Base-by-base conservation (phyloP, 2,329 filamentous ascomycete genomes). In the Trichoderma afroharzianum region DNA sequence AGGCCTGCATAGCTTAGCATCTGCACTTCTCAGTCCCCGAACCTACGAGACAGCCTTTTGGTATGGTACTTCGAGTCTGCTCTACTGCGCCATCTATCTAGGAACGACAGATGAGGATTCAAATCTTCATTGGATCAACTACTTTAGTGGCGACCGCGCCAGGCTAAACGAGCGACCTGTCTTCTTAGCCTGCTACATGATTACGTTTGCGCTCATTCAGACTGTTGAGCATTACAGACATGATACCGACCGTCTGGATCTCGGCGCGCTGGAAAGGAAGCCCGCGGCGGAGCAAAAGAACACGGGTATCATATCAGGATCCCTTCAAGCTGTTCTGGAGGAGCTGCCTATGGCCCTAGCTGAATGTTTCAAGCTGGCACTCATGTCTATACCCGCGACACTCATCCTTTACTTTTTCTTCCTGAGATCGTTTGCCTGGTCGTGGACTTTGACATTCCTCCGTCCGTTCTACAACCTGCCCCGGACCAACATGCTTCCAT, bases 81-180 rank as follows among this genome's bases (percentile, higher is more conserved):
- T 94, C 74, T 98, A 95, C 80, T 91, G 90, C 77, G 91, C 95
- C 77, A 85, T 95, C 47, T 97, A 94, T 78, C 88, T 97, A 26
- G 94, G 90, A 87, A 92, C 91, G 4, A 85, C 88, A 66, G 83
- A 90, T 26, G 82, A 84, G 21, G 82, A 82, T 50, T 86, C 88
- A 67, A 90, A 91, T 73, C 85, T 98, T 68, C 87, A 88, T 74
- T 93, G 92, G 88, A 90, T 97, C 75, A 92, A 91, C 69, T 87
- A 89, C 75, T 89, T 88, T 80, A 90, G 85, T 73, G 90, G 87
- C 75, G 93, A 96, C 79, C 88, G 94, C 43, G 87, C 92, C 24
- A 87, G 90, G 67, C 82, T 98, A 72, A 98, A 98, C 79, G 95
- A 98, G 84, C 89, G 92, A 74, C 91, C 94, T 1, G 87, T 98